A percentile compares a stretch with the other conserved stretches of the same genome.
Evolutionary conservation across 768 basidiomycete genomes (phyloP).

Genomic region (Rhodotorula kratochvilovae): DNA sequence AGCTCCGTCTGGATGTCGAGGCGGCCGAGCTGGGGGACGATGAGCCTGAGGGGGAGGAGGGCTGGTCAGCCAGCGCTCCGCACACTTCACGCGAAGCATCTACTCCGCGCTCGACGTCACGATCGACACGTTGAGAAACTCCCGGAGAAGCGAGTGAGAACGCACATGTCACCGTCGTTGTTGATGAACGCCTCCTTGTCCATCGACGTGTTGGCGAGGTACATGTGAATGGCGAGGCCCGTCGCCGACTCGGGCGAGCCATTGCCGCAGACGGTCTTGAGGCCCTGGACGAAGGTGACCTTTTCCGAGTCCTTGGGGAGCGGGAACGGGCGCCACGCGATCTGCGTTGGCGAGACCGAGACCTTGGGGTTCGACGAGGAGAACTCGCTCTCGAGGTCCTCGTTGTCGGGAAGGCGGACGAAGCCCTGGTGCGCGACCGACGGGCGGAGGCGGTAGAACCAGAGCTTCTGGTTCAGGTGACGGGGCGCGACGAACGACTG

Average conservation of each 20-base stretch:
- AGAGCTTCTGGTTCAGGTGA: slow-evolving; percentile 56
- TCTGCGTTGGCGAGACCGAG: slow-evolving; percentile 60
- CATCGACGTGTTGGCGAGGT: slow-evolving; percentile 47
- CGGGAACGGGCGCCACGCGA: slow-evolving; percentile 63
- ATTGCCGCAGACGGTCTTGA: slow-evolving; percentile 63
- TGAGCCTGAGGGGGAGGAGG: slow-evolving; percentile 51
- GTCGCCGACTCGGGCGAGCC: slow-evolving; percentile 63
- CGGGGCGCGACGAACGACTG: slow-evolving; percentile 53
- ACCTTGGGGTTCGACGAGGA: slow-evolving; percentile 56
- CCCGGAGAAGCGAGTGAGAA: neutral
- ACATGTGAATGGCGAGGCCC: slow-evolving; percentile 63
- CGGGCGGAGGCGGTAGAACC: slow-evolving; percentile 61
- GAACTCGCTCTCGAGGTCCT: slow-evolving; percentile 46
- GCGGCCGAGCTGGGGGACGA: slow-evolving; percentile 62
- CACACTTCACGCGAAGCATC: too few species aligned
- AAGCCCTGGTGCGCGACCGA: slow-evolving; percentile 63
- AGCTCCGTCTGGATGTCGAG: slow-evolving; percentile 67
- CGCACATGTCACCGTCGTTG: slow-evolving; percentile 7
- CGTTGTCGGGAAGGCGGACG: slow-evolving; percentile 56
- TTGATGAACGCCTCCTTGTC: slow-evolving; percentile 37
- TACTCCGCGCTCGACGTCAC: too few species aligned
- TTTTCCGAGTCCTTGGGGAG: slow-evolving; percentile 51
- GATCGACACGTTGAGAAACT: too few species aligned
- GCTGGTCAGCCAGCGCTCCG: neutral
- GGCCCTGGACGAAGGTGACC: slow-evolving; percentile 56